phyloP scores from a whole-genome alignment of 2,329 filamentous ascomycete genomes.

The Cercospora zeae-maydis region DNA sequence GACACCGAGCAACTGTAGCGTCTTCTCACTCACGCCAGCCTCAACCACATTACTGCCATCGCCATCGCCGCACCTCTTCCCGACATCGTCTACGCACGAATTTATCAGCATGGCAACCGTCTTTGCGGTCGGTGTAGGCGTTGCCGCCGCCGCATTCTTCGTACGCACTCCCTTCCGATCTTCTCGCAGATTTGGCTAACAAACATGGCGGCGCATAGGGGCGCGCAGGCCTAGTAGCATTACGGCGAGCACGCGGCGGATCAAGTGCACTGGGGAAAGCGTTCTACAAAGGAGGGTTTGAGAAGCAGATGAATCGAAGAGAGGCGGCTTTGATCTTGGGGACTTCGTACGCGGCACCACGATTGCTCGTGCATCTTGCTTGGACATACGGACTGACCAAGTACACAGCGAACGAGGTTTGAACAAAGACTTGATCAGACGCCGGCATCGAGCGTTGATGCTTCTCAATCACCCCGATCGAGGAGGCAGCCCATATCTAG shows the following conservation, averaged over 20 bases:
- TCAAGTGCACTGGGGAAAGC: conserved; percentile 76
- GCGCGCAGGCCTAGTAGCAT: conserved; percentile 84
- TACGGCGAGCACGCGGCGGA: conserved; percentile 75
- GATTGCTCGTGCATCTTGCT: background rate
- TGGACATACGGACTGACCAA: background rate
- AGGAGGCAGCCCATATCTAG: conserved; percentile 91
- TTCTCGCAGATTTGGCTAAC: background rate
- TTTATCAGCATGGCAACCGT: conserved; percentile 54
- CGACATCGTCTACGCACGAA: background rate
- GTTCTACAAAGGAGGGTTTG: conserved; percentile 99
- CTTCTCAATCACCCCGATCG: conserved; percentile 96
- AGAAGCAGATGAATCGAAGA: conserved; percentile 85
- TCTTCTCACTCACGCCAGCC: background rate
- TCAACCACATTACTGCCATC: background rate
- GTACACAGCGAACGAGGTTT: conserved; percentile 70
- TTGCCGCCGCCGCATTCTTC: conserved; percentile 64
- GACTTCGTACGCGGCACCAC: conserved; percentile 64
- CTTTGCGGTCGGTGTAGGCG: conserved; percentile 57
- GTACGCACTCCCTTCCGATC: conserved; percentile 40
- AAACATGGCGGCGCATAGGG: conserved; percentile 55
- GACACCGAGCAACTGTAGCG: background rate
- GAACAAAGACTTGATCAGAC: conserved; percentile 90
- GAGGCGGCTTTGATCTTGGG: conserved; percentile 90
- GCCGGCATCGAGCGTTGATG: conserved; percentile 94
- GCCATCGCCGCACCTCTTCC: background rate